Evolutionary conservation across 225 moss, liverwort and hornwort genomes (phyloP), one percentile per base, ranked within the genome.

Genomic region (Sphagnum contortum): DNA sequence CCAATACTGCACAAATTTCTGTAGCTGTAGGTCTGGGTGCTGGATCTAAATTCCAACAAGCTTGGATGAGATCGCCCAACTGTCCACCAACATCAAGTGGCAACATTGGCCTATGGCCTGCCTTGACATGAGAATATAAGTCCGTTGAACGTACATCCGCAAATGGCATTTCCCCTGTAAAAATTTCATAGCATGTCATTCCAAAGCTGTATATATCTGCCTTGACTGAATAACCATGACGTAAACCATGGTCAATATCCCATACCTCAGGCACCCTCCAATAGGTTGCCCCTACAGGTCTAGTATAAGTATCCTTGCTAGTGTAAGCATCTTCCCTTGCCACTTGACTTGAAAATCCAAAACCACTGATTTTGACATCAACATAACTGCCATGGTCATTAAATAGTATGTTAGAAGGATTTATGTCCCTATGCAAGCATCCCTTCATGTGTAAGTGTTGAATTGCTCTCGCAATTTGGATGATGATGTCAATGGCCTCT

Each of bases 191-290:
- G 63, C 77, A 64, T 48, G 52, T 64, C 50, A 64, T 64, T 53
- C 12, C 64, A 77, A 81, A 81, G 72, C 77, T 77, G 1, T 77
- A 77, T 5, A 77, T 66, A 12, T 77, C 81, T 29, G 29, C 29
- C 29, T 29, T 29, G 29, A 1, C 29, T 29, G 29, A 29, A 29
- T 29, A 29, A 29, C 29, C 29, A 29, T 29, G 29, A 29, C 29
- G 0, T 0, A 29, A 29, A 29, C 29, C 1, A 29, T 29, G 29
- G 29, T 29, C 29, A 29, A 29, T 29, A 29, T 29, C 29, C 46
- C 59, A 4, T 45, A 64, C 71, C 73, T 80, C 73, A 0, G 68
- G 73, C 59, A 76, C 76, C 62, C 70, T 70, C 73, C 76, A 76
- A 0, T 29, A 0, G 29, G 29, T 29, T 29, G 29, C 1, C 29